Percentiles rank a stretch among this genome's conserved stretches.
These are phyloP conservation scores for Fusarium sp. DNA, from an alignment of 2,329 filamentous ascomycete genomes.

Conservation along the genomic window DNA sequence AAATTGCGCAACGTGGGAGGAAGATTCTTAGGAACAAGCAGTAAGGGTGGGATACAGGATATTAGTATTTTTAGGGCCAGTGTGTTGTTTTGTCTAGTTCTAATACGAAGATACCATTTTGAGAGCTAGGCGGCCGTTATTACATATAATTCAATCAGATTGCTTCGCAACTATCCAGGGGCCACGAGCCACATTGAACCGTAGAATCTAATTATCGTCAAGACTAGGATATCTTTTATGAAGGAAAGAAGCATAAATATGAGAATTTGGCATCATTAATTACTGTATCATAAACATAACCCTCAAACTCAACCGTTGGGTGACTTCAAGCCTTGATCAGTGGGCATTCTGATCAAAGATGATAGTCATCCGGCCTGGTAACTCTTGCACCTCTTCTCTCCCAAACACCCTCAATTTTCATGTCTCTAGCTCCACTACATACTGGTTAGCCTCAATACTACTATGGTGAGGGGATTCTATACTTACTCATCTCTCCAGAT, in stretches of 20 bases:
- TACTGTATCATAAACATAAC: too few species aligned
- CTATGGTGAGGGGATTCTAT: fast-evolving
- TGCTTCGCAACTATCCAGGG: too few species aligned
- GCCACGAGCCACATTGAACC: too few species aligned
- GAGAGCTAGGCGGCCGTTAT: too few species aligned
- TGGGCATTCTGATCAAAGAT: slow-evolving; percentile 24
- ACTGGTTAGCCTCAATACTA: neutral
- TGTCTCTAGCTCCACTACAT: slow-evolving; percentile 36
- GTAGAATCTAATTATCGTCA: too few species aligned
- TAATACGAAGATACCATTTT: too few species aligned
- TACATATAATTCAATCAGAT: too few species aligned
- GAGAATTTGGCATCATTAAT: too few species aligned
- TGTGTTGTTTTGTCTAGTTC: too few species aligned
- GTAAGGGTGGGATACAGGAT: neutral
- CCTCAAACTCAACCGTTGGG: too few species aligned
- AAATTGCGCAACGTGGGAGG: neutral
- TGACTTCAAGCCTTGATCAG: neutral
- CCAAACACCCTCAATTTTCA: slow-evolving; percentile 42
- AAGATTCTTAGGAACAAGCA: neutral
- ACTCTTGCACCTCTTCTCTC: slow-evolving; percentile 43
- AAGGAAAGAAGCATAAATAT: too few species aligned
- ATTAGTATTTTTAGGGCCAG: neutral
- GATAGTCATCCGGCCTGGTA: slow-evolving; percentile 37
- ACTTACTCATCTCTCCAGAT: slow-evolving; percentile 45
- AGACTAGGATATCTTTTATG: too few species aligned